Evolutionary conservation across 805 yeast species (phyloP).

Genomic region (Lipomyces mesembrius): DNA sequence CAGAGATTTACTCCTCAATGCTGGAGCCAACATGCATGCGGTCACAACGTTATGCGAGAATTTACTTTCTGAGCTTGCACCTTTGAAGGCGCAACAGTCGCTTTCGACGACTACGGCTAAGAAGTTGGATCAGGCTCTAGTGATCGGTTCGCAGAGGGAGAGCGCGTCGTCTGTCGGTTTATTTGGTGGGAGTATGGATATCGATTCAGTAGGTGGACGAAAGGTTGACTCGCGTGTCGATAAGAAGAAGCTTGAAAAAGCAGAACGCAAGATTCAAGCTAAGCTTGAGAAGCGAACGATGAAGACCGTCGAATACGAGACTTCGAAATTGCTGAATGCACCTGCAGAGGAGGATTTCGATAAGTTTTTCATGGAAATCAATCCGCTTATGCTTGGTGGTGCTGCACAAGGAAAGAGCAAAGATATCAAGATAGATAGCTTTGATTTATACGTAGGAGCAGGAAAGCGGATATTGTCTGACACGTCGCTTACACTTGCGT

Average conservation of each 20-base stretch:
- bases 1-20: slow-evolving; percentile 66
- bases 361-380: slow-evolving; percentile 90
- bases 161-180: slow-evolving; percentile 73
- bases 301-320: slow-evolving; percentile 77
- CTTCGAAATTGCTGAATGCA: slow-evolving; percentile 82
- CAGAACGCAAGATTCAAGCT: slow-evolving; percentile 95
- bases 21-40: slow-evolving; percentile 74
- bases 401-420: slow-evolving; percentile 66
- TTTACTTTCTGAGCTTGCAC: slow-evolving; percentile 57
- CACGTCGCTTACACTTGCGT: slow-evolving; percentile 81
- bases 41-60: slow-evolving; percentile 56
- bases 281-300: slow-evolving; percentile 83
- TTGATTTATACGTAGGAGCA: slow-evolving; percentile 93
- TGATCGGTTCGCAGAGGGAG: slow-evolving; percentile 73
- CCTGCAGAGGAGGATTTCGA: slow-evolving; percentile 74
- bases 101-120: slow-evolving; percentile 64
- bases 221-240: slow-evolving; percentile 93
- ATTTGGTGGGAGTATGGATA: slow-evolving; percentile 77
- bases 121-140: slow-evolving; percentile 67
- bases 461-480: slow-evolving; percentile 91
- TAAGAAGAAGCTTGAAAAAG: slow-evolving; percentile 94
- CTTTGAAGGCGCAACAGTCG: slow-evolving; percentile 68
- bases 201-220: slow-evolving; percentile 84
- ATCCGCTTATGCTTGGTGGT: slow-evolving; percentile 91
- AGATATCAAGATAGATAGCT: slow-evolving; percentile 89